A percentile compares a stretch with the other conserved stretches of the same genome.
phyloP scores from a whole-genome alignment of 2,329 filamentous ascomycete genomes.

The Diatrype stigma region DNA sequence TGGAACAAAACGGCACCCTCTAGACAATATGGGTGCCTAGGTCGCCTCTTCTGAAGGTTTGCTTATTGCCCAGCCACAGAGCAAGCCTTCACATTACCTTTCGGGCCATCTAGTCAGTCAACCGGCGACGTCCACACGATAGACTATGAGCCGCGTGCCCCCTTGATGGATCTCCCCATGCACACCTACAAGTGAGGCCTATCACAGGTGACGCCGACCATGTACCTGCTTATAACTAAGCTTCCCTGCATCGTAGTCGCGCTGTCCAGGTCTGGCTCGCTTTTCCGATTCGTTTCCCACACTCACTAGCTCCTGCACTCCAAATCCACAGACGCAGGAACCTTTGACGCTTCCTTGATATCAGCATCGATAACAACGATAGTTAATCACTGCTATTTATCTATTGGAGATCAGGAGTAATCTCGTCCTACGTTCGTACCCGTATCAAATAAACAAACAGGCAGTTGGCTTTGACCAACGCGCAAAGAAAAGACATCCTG shows the following conservation, averaged over 20 bases:
- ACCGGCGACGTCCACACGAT: background rate
- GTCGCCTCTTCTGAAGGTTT: background rate
- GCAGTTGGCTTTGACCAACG: background rate
- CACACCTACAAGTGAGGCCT: constrained; percentile 15
- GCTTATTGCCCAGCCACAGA: background rate
- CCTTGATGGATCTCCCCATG: background rate
- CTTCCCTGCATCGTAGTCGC: constrained; percentile 11
- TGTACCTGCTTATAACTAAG: constrained; percentile 20
- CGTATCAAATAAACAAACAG: too few species aligned
- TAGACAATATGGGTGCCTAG: background rate
- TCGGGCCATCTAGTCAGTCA: background rate
- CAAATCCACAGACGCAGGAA: constrained; percentile 11
- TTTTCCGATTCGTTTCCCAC: constrained; percentile 17
- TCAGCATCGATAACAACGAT: too few species aligned
- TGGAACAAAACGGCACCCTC: background rate
- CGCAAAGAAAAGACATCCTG: background rate
- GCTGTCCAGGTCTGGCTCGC: constrained; percentile 14
- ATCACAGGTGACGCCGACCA: constrained; percentile 15
- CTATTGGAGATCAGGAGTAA: too few species aligned
- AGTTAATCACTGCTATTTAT: too few species aligned
- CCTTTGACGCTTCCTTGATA: too few species aligned
- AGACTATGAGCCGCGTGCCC: constrained; percentile 1
- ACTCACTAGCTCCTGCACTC: constrained; percentile 22
- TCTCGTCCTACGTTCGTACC: too few species aligned
- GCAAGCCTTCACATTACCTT: background rate